Percentiles rank a stretch among this genome's conserved stretches.
Conservation (phyloP, 768 basidiomycete species). For the Tulasnella calospora region DNA sequence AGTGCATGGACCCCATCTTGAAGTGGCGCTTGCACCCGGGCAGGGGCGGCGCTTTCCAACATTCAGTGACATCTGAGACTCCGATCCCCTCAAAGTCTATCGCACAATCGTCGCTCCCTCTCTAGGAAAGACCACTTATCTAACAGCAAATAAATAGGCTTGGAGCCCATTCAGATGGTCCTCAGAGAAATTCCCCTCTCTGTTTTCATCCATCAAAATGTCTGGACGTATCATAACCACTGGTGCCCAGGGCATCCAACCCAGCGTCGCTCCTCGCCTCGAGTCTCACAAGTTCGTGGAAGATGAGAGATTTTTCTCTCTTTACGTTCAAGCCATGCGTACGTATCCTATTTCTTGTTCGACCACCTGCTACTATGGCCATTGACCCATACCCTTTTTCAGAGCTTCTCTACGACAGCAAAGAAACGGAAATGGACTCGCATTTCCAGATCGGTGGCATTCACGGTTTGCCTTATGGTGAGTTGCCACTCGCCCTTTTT, state of each 20-base stretch:
- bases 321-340: neutral
- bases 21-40: neutral
- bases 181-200: neutral
- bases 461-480: neutral
- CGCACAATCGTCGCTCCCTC: neutral
- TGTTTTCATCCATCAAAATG: neutral
- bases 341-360: neutral
- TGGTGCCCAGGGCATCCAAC: neutral
- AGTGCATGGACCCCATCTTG: neutral
- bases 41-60: neutral
- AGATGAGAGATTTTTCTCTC: neutral
- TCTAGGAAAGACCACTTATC: neutral
- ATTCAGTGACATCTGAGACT: neutral
- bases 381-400: neutral
- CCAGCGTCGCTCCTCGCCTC: neutral
- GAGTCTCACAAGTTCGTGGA: neutral
- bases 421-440: neutral
- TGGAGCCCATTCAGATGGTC: neutral
- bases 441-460: neutral
- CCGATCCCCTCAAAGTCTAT: neutral
- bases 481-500: neutral
- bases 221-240: neutral
- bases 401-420: neutral
- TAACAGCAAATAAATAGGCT: neutral
- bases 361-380: neutral